Evolutionary conservation across 345 rosid genomes (phyloP).

Genomic region (Eucalyptus erythrocorys): DNA sequence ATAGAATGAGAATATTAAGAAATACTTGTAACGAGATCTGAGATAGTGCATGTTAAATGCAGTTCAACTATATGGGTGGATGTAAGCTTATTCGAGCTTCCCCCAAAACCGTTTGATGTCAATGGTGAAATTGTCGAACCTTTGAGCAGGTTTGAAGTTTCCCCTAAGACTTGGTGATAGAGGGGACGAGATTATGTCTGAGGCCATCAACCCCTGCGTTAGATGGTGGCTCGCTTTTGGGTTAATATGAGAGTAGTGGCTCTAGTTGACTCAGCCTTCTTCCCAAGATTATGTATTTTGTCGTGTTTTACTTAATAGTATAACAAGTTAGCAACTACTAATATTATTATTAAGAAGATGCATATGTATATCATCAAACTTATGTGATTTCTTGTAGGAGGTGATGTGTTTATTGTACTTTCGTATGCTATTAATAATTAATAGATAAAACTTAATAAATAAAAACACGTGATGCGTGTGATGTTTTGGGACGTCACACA

Average conservation of each 20-base stretch:
- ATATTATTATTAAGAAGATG: background rate
- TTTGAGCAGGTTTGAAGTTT: background rate
- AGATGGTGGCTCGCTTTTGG: background rate
- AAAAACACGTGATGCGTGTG: rapidly evolving
- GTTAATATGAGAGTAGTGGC: background rate
- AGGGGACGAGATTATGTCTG: too few relatives aligned
- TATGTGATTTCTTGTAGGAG: background rate
- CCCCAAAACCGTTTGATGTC: background rate
- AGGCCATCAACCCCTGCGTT: background rate
- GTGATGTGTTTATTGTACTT: background rate
- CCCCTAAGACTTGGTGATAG: background rate
- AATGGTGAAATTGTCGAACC: background rate
- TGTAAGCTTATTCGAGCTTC: background rate
- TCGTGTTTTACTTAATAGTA: background rate
- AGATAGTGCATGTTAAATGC: background rate
- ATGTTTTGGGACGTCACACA: background rate
- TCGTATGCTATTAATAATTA: too few relatives aligned
- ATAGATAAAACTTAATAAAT: too few relatives aligned
- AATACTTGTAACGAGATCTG: too few relatives aligned
- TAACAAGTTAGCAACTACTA: background rate
- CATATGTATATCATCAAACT: background rate
- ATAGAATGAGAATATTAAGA: background rate
- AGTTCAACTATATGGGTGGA: background rate
- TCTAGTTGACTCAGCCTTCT: background rate
- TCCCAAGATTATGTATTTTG: background rate